Base-by-base conservation (phyloP, 805 yeast genomes). In the Cyberlindnera meyerae region DNA sequence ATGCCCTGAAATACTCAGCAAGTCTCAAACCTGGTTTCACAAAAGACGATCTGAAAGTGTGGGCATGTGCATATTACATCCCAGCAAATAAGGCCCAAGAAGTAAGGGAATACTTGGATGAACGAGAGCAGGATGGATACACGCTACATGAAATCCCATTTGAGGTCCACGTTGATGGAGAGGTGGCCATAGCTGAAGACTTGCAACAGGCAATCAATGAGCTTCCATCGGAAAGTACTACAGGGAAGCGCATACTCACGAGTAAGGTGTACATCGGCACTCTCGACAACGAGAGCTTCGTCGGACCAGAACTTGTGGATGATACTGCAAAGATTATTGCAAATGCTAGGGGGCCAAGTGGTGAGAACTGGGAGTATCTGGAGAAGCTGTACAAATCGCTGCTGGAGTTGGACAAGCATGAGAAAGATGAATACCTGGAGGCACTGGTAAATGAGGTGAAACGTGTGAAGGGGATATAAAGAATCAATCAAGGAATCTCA, bases 121-220 rank as follows among this genome's bases (percentile, higher is more conserved):
- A 75, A 11, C 67, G 97, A 37, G 97, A 89, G 50, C 88, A 87
- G 57, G 88, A 87, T 52, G 97, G 97, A 0, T 89, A 89, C 58
- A 67, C 86, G 1, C 65, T 76, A 2, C 86, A 83, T 45, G 60
- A 67, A 16, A 79, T 87, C 4, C 76, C 75, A 5, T 85, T 87
- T 52, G 70, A 71, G 44, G 63, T 83, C 9, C 61, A 66, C 12
- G 47, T 51, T 12, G 48, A 48, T 6, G 44, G 39, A 1, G 38
- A 39, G 5, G 12, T 20, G 1, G 18, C 24, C 5, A n/a, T 33
- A 6, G 33, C 35, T 4, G 20, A 32, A 4, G 51, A 44, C 20
- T 14, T 45, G 6, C 13, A 14, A 14, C 12, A 14, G 2, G 48
- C 49, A 2, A 33, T 47, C 3, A 16, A 31, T 8, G 38, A 34